phyloP scores from a whole-genome alignment of 768 basidiomycete genomes.

The Boletus rex-veris region DNA sequence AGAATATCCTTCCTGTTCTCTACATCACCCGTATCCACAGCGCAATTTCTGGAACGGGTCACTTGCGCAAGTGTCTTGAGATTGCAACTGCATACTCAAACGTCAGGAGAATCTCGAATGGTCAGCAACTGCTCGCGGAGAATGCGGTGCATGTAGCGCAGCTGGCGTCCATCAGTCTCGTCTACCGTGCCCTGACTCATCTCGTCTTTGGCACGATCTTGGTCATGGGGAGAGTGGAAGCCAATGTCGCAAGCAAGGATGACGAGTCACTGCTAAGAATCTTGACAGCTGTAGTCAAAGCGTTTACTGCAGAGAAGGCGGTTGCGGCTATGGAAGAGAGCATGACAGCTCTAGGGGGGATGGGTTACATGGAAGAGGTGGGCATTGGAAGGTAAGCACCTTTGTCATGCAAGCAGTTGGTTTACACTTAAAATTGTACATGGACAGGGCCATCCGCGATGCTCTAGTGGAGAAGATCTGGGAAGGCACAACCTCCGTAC shows the following conservation, averaged over 20 bases:
- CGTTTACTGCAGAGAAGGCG: constrained; percentile 64
- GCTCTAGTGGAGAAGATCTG: constrained; percentile 76
- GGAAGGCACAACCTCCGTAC: constrained; percentile 72
- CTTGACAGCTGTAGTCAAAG: constrained; percentile 67
- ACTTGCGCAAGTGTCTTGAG: constrained; percentile 58
- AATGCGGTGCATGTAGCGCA: constrained; percentile 61
- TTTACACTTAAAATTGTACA: neutral
- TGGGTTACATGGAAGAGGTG: constrained; percentile 84
- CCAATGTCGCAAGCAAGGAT: constrained; percentile 43
- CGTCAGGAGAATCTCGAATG: constrained; percentile 54
- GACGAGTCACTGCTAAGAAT: constrained; percentile 57
- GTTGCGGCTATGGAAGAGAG: constrained; percentile 65
- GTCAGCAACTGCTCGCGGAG: constrained; percentile 48
- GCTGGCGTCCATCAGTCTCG: constrained; percentile 55
- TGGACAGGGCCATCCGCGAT: constrained; percentile 55
- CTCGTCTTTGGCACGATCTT: constrained; percentile 56
- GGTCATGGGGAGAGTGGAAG: constrained; percentile 62
- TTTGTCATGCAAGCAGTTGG: neutral
- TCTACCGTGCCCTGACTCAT: constrained; percentile 66
- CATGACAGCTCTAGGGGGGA: constrained; percentile 71
- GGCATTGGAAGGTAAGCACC: constrained; percentile 52
- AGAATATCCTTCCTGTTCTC: constrained; percentile 64
- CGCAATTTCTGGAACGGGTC: constrained; percentile 51
- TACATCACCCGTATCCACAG: constrained; percentile 77
- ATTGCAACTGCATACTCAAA: constrained; percentile 63